Conservation (phyloP, 371 early-diverging fungal genomes). For the Basidiobolus heterosporus region DNA sequence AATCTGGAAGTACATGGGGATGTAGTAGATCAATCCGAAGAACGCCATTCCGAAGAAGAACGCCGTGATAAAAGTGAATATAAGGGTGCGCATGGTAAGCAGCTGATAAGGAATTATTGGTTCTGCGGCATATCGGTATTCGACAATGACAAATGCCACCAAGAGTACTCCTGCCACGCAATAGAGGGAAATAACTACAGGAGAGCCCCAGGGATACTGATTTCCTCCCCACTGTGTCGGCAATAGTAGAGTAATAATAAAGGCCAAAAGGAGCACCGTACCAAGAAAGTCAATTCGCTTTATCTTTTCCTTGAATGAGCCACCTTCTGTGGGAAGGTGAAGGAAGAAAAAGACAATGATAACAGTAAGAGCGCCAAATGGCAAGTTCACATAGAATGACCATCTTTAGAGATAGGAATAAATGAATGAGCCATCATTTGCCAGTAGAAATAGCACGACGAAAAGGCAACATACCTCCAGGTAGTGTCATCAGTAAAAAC, state of each 20-base stretch:
- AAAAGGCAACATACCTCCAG: too few species aligned
- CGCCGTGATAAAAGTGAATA: constrained; percentile 20
- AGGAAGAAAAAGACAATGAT: constrained; percentile 23
- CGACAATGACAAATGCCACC: constrained; percentile 19
- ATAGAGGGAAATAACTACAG: constrained; percentile 37
- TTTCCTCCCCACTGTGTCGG: constrained; percentile 26
- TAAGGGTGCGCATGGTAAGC: constrained; percentile 26
- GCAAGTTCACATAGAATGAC: constrained; percentile 38
- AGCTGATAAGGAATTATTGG: constrained; percentile 35
- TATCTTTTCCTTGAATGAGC: constrained; percentile 19
- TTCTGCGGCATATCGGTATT: constrained; percentile 26
- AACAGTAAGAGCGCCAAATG: constrained; percentile 28
- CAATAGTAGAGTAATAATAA: constrained; percentile 23
- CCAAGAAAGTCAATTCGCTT: constrained; percentile 37
- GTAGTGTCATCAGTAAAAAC: constrained; percentile 22
- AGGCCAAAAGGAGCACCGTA: constrained; percentile 22
- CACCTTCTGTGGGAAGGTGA: constrained; percentile 11
- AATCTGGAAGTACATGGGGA: constrained; percentile 2
- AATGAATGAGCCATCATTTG: too few species aligned
- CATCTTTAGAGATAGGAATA: too few species aligned
- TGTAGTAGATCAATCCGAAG: constrained; percentile 28
- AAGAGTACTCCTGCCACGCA: constrained; percentile 23
- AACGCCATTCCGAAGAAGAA: constrained; percentile 30
- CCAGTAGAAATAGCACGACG: too few species aligned
- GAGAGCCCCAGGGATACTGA: constrained; percentile 32